A percentile compares a stretch with the other conserved stretches of the same genome.
These are phyloP conservation scores for Stagonosporopsis vannaccii DNA, from an alignment of 2,329 filamentous ascomycete species.

Conservation along the genomic window DNA sequence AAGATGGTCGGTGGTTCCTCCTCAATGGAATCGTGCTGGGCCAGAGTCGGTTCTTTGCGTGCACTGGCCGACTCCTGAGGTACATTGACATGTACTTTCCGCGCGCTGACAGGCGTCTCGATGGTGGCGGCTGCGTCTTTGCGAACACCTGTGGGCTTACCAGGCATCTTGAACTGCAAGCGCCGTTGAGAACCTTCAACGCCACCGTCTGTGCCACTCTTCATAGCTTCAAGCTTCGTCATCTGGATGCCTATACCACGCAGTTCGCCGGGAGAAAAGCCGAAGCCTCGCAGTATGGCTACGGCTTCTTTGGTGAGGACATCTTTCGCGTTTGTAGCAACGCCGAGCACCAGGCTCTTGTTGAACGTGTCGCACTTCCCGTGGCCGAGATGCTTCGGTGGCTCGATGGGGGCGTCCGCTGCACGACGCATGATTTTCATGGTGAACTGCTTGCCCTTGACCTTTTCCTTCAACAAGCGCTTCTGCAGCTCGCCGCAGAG, in stretches of 20 bases:
- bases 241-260: conserved; percentile 91
- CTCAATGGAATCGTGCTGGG: conserved; percentile 3
- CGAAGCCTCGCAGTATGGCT: conserved; percentile 81
- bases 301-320: conserved; percentile 81
- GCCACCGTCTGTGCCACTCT: conserved; percentile 59
- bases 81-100: conserved; percentile 1
- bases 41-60: neutral
- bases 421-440: conserved; percentile 94
- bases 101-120: conserved; percentile 10
- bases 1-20: conserved; percentile 8
- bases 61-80: neutral
- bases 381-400: conserved; percentile 91
- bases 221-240: conserved; percentile 87
- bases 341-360: conserved; percentile 82
- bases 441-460: conserved; percentile 87
- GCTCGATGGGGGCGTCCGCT: conserved; percentile 85
- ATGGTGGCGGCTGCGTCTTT: conserved; percentile 3
- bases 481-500: conserved; percentile 85
- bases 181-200: conserved; percentile 79
- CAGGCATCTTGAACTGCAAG: conserved; percentile 69
- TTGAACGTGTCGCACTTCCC: conserved; percentile 95
- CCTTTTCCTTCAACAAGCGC: conserved; percentile 79
- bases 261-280: conserved; percentile 89
- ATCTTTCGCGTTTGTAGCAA: conserved; percentile 79
- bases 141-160: conserved; percentile 38